These are phyloP conservation scores for Phyllosticta citriasiana DNA, from an alignment of 2,329 filamentous ascomycete species.

Conservation along the genomic window DNA sequence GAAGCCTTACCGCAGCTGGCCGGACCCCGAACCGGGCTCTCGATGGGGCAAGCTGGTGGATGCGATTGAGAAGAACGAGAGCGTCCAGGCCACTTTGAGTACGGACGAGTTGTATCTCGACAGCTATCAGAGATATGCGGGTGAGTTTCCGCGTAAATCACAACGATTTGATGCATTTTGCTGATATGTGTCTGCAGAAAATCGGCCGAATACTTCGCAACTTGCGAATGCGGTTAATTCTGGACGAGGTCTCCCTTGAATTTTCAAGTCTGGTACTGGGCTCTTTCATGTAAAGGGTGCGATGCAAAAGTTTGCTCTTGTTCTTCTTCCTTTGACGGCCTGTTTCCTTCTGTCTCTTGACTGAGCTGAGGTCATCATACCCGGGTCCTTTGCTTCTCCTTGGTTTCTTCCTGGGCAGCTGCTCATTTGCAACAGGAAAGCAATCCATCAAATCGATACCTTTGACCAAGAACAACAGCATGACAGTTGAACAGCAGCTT, in stretches of 20 bases:
- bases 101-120: conserved; percentile 56
- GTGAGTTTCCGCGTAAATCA: conserved; percentile 26
- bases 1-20: conserved; percentile 56
- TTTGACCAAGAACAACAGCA: too few relatives aligned
- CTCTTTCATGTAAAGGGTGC: not conserved
- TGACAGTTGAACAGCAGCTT: too few relatives aligned
- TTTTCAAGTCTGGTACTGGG: not conserved
- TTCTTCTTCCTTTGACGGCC: not conserved
- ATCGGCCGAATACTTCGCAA: conserved; percentile 48
- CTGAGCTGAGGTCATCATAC: too few relatives aligned
- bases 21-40: conserved; percentile 50
- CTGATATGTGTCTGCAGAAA: conserved; percentile 32
- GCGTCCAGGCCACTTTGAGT: conserved; percentile 59
- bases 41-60: conserved; percentile 62
- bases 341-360: not conserved
- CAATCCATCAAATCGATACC: too few relatives aligned
- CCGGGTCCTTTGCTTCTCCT: too few relatives aligned
- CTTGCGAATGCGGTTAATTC: conserved; percentile 51
- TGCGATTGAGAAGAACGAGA: conserved; percentile 55
- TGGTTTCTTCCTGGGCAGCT: too few relatives aligned
- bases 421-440: too few relatives aligned
- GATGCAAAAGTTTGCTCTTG: not conserved
- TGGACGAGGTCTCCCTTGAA: conserved; percentile 43
- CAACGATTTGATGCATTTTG: not conserved
- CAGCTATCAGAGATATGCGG: conserved; percentile 53